Percentiles rank a stretch among this genome's conserved stretches.
Conservation (phyloP, 2,329 filamentous ascomycete species). For the Teratosphaeria nubilosa region DNA sequence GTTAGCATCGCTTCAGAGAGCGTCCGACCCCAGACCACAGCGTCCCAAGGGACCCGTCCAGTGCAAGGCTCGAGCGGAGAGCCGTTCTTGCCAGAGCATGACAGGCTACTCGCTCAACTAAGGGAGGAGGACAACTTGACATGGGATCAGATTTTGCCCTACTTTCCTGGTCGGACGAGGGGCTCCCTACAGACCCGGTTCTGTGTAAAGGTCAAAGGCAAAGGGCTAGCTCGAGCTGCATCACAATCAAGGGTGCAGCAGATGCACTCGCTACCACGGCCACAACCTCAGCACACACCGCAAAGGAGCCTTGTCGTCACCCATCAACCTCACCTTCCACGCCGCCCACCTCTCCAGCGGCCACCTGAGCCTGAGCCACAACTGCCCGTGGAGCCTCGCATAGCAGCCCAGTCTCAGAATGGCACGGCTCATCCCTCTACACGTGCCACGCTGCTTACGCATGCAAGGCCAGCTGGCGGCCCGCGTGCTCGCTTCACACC, state of each 20-base stretch:
- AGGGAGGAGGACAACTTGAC: conserved; percentile 29
- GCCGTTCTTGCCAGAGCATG: conserved; percentile 21
- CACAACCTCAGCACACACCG: background rate
- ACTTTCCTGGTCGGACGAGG: conserved; percentile 25
- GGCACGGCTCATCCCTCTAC: background rate
- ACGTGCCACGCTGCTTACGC: background rate
- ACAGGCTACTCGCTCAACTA: conserved; percentile 28
- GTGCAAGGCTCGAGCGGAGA: background rate
- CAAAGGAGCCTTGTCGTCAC: background rate
- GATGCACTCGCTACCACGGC: background rate
- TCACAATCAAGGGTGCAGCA: background rate
- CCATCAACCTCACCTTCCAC: background rate
- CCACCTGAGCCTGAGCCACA: background rate
- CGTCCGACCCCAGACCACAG: background rate
- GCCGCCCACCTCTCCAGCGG: background rate
- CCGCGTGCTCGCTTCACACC: background rate
- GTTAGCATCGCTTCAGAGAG: background rate
- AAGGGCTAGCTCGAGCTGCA: background rate
- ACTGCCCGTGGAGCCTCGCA: background rate
- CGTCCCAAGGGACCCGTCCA: background rate
- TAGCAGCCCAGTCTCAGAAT: background rate
- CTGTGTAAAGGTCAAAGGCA: conserved; percentile 7
- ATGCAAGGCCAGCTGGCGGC: background rate
- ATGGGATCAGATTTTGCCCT: conserved; percentile 28
- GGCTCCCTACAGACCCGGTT: conserved; percentile 21